phyloP scores from a whole-genome alignment of 768 basidiomycete genomes.

The Aureoboletus auriporus region DNA sequence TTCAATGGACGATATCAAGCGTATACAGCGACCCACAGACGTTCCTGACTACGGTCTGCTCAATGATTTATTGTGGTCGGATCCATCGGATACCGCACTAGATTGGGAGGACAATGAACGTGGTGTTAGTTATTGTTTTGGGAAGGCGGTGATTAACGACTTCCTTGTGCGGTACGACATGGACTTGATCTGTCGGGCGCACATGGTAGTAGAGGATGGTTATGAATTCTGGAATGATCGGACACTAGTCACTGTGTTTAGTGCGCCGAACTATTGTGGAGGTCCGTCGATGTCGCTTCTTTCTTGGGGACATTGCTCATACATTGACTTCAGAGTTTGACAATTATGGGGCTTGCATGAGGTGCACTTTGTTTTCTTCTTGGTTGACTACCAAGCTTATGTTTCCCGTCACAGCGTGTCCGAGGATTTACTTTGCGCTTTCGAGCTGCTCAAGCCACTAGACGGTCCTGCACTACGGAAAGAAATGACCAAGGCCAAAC shows the following conservation, averaged over 20 bases:
- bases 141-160: conserved; percentile 94
- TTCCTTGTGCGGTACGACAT: conserved; percentile 95
- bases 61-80: conserved; percentile 97
- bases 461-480: conserved; percentile 93
- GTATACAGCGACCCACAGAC: conserved; percentile 96
- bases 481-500: conserved; percentile 98
- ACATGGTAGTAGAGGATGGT: conserved; percentile 99
- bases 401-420: conserved; percentile 61
- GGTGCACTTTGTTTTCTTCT: conserved; percentile 40
- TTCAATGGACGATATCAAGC: conserved; percentile 98
- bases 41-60: conserved; percentile 97
- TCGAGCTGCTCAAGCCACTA: conserved; percentile 93
- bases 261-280: conserved; percentile 95
- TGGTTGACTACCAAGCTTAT: conserved; percentile 9
- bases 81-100: conserved; percentile 94
- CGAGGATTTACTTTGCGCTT: conserved; percentile 95
- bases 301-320: conserved; percentile 13
- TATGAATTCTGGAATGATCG: conserved; percentile 99
- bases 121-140: conserved; percentile 98
- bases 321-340: conserved; percentile 66
- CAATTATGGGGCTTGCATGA: conserved; percentile 95
- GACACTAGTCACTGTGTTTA: conserved; percentile 97
- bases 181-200: conserved; percentile 98
- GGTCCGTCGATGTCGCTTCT: conserved; percentile 51
- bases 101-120: conserved; percentile 99